Percentiles rank a stretch among this genome's conserved stretches.
phyloP scores from a whole-genome alignment of 441 rosid species.

The Corymbia citriodora region DNA sequence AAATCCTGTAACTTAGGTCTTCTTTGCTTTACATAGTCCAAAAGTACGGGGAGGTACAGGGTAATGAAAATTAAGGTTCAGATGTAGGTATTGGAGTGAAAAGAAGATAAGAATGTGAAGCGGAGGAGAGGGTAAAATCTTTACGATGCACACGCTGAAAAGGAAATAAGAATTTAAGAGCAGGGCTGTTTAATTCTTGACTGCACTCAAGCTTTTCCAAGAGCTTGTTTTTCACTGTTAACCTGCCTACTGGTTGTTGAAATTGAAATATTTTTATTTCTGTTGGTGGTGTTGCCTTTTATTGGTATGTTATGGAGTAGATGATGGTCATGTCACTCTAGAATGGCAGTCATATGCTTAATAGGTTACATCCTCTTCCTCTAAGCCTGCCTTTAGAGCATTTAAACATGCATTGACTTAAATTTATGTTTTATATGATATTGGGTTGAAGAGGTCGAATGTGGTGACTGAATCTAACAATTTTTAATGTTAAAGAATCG shows the following conservation, averaged over 20 bases:
- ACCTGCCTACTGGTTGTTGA: neutral
- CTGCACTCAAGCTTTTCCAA: neutral
- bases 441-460: neutral
- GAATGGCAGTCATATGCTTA: neutral
- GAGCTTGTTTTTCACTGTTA: neutral
- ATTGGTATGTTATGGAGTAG: neutral
- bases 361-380: neutral
- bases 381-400: neutral
- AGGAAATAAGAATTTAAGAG: neutral
- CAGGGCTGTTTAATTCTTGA: neutral
- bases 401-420: neutral
- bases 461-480: neutral
- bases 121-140: neutral
- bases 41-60: neutral
- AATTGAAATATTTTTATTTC: neutral
- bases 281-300: neutral
- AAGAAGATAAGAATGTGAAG: neutral
- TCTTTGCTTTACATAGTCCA: neutral
- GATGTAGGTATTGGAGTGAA: neutral
- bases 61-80: neutral
- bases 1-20: neutral
- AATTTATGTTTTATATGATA: neutral
- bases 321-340: neutral
- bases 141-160: neutral
- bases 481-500: neutral